These are phyloP conservation scores for Papiliotrema terrestris DNA, from an alignment of 1,284 basidiomycete species.

Conservation along the genomic window DNA sequence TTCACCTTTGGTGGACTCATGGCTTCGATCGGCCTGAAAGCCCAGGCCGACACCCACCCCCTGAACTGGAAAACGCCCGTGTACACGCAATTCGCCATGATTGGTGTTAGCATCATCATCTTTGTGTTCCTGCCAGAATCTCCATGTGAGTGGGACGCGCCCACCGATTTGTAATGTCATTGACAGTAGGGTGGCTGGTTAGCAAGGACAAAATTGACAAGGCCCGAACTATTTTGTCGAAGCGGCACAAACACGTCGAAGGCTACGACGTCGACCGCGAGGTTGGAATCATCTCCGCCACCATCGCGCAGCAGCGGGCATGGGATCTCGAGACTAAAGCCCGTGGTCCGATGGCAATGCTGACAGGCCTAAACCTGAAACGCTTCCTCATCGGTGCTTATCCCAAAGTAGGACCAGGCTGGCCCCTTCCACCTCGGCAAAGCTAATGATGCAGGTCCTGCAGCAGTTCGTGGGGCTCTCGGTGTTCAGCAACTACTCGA, in stretches of 20 bases:
- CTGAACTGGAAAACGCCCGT: slow-evolving; percentile 1
- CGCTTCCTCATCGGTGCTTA: slow-evolving; percentile 3
- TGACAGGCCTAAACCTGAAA: slow-evolving; percentile 15
- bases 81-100: slow-evolving; percentile 1
- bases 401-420: slow-evolving; percentile 15
- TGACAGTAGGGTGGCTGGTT: slow-evolving; percentile 10
- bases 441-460: not conserved
- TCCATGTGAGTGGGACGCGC: slow-evolving; percentile 16
- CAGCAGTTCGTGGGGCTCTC: slow-evolving; percentile 14
- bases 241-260: slow-evolving; percentile 19
- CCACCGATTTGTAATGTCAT: too few species aligned
- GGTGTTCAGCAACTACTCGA: slow-evolving; percentile 12
- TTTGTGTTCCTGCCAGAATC: slow-evolving; percentile 22
- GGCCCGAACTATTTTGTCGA: slow-evolving; percentile 11
- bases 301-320: slow-evolving; percentile 20
- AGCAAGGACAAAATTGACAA: slow-evolving; percentile 13
- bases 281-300: slow-evolving; percentile 17
- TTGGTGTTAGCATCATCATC: slow-evolving; percentile 13
- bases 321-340: not conserved
- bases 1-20: not conserved
- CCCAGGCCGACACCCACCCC: not conserved
- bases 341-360: not conserved
- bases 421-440: not conserved
- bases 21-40: not conserved
- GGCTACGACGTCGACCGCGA: slow-evolving; percentile 32